Base-by-base conservation (phyloP, 1,284 basidiomycete genomes). In the Phlebopus sp. region DNA sequence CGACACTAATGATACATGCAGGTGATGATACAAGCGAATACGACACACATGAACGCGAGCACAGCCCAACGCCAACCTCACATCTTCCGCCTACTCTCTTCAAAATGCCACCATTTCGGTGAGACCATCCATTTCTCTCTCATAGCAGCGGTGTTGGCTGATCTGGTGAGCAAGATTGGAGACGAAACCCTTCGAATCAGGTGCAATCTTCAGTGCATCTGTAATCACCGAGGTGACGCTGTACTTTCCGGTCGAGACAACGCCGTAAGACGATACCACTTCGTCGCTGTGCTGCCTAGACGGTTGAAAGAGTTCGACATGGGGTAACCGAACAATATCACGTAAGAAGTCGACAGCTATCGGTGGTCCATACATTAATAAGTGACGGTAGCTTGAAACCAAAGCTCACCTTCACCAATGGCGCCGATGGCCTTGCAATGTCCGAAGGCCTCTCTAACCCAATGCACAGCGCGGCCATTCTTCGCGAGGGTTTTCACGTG, bases 391-490 rank as follows among this genome's bases (percentile, higher is more conserved):
- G 14, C 8, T 43, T n/a, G n/a, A n/a, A n/a, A n/a, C 23, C 44
- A 10, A 43, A 52, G 29, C 70, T 42, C 38, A 79, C 82, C 82
- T 64, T 82, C 77, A 15, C 86, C 89, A 32, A 84, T 72, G 5
- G 82, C 86, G n/a, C 80, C 84, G 43, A 91, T 86, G 10, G 82
- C 61, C 68, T 91, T 90, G 64, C 81, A 80, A 63, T 91, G 89
- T 19, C 85, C 85, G 66, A 87, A 91, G 1, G 87, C 81, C 66
- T 92, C 89, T 35, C 84, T 75, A 2, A 86, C 74, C 75, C 84
- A 90, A 59, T 91, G 85, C 5, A 86, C 63, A 10, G 69, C 75
- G 5, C 85, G 73, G 4, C 84, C 86, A 47, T 75, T 79, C 32
- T 66, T 65, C 13, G 66, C 67, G 21, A 90, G 72, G 29, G 72